phyloP scores from a whole-genome alignment of 495 filamentous ascomycete species.

The Penicillium canescens region DNA sequence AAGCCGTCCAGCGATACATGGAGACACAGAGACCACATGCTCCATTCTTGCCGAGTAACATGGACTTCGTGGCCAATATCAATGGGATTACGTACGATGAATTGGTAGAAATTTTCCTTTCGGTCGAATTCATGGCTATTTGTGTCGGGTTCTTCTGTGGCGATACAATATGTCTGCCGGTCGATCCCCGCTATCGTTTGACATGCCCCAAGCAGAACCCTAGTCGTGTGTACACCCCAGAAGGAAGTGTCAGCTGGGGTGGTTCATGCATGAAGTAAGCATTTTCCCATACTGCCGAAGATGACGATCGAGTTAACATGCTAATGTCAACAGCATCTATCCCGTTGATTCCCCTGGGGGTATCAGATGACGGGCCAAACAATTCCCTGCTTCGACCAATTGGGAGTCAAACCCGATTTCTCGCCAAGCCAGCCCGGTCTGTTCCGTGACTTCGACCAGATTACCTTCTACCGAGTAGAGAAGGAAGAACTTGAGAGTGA shows the following conservation, averaged over 20 bases:
- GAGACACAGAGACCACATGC: conserved; percentile 58
- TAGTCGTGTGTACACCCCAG: conserved; percentile 56
- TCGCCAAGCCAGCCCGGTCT: conserved; percentile 49
- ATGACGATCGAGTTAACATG: background rate
- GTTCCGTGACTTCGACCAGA: conserved; percentile 57
- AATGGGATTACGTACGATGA: conserved; percentile 53
- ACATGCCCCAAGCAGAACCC: conserved; percentile 61
- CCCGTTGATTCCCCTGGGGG: conserved; percentile 58
- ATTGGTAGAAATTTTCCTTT: conserved; percentile 48
- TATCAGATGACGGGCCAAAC: conserved; percentile 58
- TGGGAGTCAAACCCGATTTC: conserved; percentile 51
- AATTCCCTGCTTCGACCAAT: conserved; percentile 55
- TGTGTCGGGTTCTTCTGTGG: conserved; percentile 60
- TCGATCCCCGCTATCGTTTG: conserved; percentile 55
- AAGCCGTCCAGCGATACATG: conserved; percentile 55
- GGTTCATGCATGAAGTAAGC: conserved; percentile 49
- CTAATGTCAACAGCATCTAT: conserved; percentile 44
- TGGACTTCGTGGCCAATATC: conserved; percentile 57
- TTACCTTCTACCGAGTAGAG: conserved; percentile 54
- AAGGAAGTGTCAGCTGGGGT: conserved; percentile 54
- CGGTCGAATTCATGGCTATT: conserved; percentile 50
- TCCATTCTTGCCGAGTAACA: conserved; percentile 57
- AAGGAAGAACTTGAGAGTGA: conserved; percentile 46
- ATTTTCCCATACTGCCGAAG: background rate
- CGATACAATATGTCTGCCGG: conserved; percentile 53